These are phyloP conservation scores for Ustilago xerochloae DNA, from an alignment of 1,284 basidiomycete genomes.

Conservation along the genomic window DNA sequence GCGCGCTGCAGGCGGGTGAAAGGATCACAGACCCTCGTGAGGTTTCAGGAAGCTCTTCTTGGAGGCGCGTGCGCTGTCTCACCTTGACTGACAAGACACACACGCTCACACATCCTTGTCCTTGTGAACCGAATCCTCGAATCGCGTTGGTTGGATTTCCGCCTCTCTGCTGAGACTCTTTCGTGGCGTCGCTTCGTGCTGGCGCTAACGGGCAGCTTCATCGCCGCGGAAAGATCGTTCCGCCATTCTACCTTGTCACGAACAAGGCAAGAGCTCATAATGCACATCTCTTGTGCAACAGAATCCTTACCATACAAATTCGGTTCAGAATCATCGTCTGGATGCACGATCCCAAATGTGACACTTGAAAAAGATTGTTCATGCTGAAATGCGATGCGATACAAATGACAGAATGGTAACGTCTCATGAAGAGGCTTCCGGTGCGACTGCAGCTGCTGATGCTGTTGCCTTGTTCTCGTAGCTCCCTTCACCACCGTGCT, in stretches of 20 bases:
- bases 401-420: not conserved
- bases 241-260: too few relatives aligned
- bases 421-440: conserved; percentile 6
- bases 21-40: not conserved
- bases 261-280: too few relatives aligned
- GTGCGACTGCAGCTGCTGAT: not conserved
- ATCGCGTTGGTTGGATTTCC: conserved; percentile 16
- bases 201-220: too few relatives aligned
- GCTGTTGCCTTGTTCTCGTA: conserved; percentile 39
- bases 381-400: conserved; percentile 17
- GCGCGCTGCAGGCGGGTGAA: conserved; percentile 31
- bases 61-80: conserved; percentile 41
- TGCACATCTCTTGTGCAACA: too few relatives aligned
- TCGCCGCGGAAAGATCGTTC: too few relatives aligned
- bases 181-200: not conserved
- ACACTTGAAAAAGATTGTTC: conserved; percentile 12
- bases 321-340: too few relatives aligned
- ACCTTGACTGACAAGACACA: conserved; percentile 11
- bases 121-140: not conserved
- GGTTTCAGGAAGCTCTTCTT: conserved; percentile 2
- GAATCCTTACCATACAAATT: too few relatives aligned
- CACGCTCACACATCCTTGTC: conserved; percentile 7
- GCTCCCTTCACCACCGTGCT: conserved; percentile 52
- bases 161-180: not conserved
- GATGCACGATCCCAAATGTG: too few relatives aligned